Evolutionary conservation across 139 green algal genomes (phyloP), one percentile per base, ranked within the genome.

Genomic region (Micromonas pusilla): DNA sequence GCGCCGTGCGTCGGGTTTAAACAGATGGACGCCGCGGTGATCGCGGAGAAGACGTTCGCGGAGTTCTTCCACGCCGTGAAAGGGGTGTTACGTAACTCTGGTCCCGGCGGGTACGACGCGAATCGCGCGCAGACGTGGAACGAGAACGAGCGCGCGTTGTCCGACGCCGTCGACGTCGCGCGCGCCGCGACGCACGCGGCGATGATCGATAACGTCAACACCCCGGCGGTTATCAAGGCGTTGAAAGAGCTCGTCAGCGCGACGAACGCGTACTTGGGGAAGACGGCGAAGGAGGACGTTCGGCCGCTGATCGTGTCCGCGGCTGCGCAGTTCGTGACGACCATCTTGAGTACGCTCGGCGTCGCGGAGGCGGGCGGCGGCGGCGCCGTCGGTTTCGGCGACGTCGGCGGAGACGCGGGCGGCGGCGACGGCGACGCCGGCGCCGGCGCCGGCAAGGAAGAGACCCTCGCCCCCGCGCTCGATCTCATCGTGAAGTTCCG

Each of bases 131-230:
- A 75, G 36, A 75, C 30, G 25, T 75, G 68, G 68, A 5, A 36
- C 37, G 23, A 26, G 4, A 5, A 34, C 21, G 68, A 75, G 30
- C 37, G 38, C 20, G 30, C 52, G 31, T 28, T 73, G 2, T 54
- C 25, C 37, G 54, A 70, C 31, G 63, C 63, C 26, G 25, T 63
- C 2, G 71, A 72, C 33, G 53, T 6, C 28, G 34, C 54, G 9
- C 79, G 79, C 60, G 37, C 70, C 2, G 57, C 20, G 21, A 66
- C 57, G 19, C 68, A 75, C 37, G 68, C 52, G 23, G n/a, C 37
- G 37, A 62, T 99, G 72, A 86, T 85, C 3, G 95, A 99, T 88
- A 97, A 94, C 86, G 87, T 99, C 66, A 89, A 99, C 89, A 98
- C 94, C 0, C 67, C 85, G 13, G 86, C 37, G 0, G 94, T 90